These are phyloP conservation scores for Fusarium sp. DNA, from an alignment of 2,329 filamentous ascomycete genomes.

Conservation along the genomic window DNA sequence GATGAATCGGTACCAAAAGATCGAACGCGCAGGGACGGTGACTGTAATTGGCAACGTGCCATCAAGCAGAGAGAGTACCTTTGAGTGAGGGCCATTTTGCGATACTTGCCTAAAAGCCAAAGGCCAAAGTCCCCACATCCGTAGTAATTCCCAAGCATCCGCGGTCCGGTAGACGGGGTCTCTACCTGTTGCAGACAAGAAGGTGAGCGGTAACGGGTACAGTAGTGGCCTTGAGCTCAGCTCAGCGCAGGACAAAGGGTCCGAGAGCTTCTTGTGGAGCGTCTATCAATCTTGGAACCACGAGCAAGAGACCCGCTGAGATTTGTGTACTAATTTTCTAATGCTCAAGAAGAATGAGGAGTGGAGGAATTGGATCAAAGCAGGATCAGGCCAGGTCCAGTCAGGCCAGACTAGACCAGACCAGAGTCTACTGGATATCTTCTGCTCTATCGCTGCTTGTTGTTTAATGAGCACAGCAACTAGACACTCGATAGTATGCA, in stretches of 20 bases:
- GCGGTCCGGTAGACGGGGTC: conserved; percentile 16
- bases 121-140: conserved; percentile 7
- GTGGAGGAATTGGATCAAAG: conserved; percentile 7
- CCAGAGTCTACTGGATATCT: conserved; percentile 4
- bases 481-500: conserved; percentile 11
- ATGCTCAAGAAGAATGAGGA: conserved; percentile 4
- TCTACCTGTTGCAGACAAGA: conserved; percentile 26
- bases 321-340: conserved; percentile 6
- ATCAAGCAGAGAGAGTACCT: not conserved
- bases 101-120: conserved; percentile 19
- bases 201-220: conserved; percentile 18
- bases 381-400: conserved; percentile 11
- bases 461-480: not conserved
- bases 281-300: conserved; percentile 25
- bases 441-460: not conserved
- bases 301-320: conserved; percentile 23
- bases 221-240: conserved; percentile 17
- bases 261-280: conserved; percentile 35
- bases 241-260: conserved; percentile 32
- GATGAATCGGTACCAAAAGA: not conserved
- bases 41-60: conserved; percentile 16
- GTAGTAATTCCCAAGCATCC: conserved; percentile 9
- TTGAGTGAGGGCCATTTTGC: conserved; percentile 17
- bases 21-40: conserved; percentile 1
- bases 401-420: conserved; percentile 9